Evolutionary conservation across 2,329 filamentous ascomycete species (phyloP), one percentile per base, ranked within the genome.

Genomic region (Tympanopsis confertula): DNA sequence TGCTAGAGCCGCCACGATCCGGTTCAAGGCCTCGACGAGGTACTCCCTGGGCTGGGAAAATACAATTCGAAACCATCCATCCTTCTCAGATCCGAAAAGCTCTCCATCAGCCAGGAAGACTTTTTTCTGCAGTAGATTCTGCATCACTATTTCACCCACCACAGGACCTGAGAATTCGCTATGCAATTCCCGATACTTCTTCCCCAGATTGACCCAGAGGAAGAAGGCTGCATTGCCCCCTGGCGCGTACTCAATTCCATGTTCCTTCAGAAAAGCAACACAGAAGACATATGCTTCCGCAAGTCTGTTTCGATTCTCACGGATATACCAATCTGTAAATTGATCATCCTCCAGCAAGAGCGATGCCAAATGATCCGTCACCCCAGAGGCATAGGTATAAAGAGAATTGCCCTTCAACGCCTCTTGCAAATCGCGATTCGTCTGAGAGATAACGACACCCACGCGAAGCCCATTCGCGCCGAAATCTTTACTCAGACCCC

Each of bases 201-300:
- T 35, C 0, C 54, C 55, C 2, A 76, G 52, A 44, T 74, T 55
- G 2, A 68, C 53, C 68, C 69, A 75, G 1, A 75, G 47, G 45
- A 74, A 75, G 46, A 74, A 73, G 0, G 62, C 69, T 0, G 70
- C 69, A 41, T 72, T 72, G 4, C 54, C 58, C 0, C 66, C 66
- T 0, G 57, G 50, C 0, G 62, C 56, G 43, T 70, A 71, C 13
- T 57, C 49, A 15, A 74, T 64, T 1, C 50, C 49, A 13, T 66
- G 52, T 3, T 52, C 43, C 13, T 49, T 50, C 1, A 69, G 55
- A 44, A 57, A 62, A 0, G 36, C 29, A 0, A 52, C 56, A 0
- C 62, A 56, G 15, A 58, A 52, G 2, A 48, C 50, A 44, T 70
- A 66, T 3, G 58, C 53, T 3, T 55, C 44, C 0, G 54, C 51